Percentiles rank a stretch among this genome's conserved stretches.
phyloP scores from a whole-genome alignment of 2,329 filamentous ascomycete genomes.

The Beauveria caledonica region DNA sequence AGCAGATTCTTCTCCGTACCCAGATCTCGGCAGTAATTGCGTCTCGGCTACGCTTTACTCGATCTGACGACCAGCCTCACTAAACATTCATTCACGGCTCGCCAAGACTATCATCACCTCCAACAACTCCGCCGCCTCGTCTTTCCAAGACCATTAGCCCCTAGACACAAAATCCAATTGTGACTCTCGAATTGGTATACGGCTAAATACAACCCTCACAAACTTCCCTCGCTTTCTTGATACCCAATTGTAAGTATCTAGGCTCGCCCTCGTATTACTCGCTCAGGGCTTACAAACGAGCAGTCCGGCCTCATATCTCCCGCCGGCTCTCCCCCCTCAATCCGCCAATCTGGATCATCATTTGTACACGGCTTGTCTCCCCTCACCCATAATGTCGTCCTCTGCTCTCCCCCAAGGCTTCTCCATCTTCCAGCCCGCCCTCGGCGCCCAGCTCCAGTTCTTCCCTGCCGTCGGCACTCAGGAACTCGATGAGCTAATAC shows the following conservation, averaged over 20 bases:
- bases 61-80: slow-evolving; percentile 6
- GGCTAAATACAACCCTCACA: background rate
- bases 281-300: slow-evolving; percentile 9
- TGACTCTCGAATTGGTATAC: background rate
- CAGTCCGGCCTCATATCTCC: background rate
- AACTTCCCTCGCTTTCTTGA: background rate
- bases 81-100: background rate
- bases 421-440: slow-evolving; percentile 50
- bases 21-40: slow-evolving; percentile 7
- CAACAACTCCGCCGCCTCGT: background rate
- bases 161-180: background rate
- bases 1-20: background rate
- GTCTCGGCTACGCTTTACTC: slow-evolving; percentile 6
- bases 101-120: background rate
- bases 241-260: background rate
- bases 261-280: background rate
- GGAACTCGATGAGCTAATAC: slow-evolving; percentile 53
- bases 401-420: slow-evolving; percentile 37
- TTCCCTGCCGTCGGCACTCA: slow-evolving; percentile 54
- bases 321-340: background rate
- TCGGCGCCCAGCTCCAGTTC: slow-evolving; percentile 55
- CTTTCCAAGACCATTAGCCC: background rate
- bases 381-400: slow-evolving; percentile 20
- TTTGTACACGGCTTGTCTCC: background rate
- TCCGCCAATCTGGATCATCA: slow-evolving; percentile 1